Conservation (phyloP, 139 green algal genomes). For the Astrephomene gubernaculifera region DNA sequence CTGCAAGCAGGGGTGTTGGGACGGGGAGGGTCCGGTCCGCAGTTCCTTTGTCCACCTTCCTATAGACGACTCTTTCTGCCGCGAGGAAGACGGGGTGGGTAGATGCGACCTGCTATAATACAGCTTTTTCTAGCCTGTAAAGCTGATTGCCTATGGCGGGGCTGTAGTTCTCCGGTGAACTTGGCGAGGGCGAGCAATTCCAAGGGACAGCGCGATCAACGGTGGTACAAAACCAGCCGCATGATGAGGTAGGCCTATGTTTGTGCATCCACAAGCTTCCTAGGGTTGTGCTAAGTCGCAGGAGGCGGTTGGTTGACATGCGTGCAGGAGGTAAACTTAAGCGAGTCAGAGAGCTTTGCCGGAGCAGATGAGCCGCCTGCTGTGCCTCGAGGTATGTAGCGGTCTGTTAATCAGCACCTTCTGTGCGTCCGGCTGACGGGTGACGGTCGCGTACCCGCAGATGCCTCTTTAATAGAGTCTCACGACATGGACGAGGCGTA, state of each 20-base stretch:
- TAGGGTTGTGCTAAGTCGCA: not conserved
- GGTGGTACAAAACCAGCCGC: slow-evolving; percentile 66
- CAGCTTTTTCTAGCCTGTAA: not conserved
- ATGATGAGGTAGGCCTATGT: slow-evolving; percentile 61
- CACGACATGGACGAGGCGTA: slow-evolving; percentile 50
- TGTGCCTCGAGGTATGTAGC: slow-evolving; percentile 19
- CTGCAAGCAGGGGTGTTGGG: no score
- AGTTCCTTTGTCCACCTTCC: slow-evolving; percentile 2
- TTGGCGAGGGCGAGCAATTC: slow-evolving; percentile 41
- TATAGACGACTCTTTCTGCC: slow-evolving; percentile 32
- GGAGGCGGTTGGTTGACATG: not conserved
- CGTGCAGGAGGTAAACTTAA: slow-evolving; percentile 67
- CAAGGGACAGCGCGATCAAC: slow-evolving; percentile 41
- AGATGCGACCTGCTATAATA: not conserved
- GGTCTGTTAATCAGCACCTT: not conserved
- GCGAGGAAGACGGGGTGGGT: slow-evolving; percentile 25
- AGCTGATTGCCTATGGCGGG: not conserved
- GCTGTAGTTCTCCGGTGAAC: slow-evolving; percentile 4
- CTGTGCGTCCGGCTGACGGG: no score
- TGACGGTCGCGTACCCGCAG: slow-evolving; percentile 12
- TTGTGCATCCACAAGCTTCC: not conserved
- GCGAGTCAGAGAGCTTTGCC: slow-evolving; percentile 62
- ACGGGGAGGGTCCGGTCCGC: not conserved
- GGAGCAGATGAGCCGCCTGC: slow-evolving; percentile 53
- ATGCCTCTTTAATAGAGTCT: slow-evolving; percentile 59